Evolutionary conservation across 345 rosid genomes (phyloP).

Genomic region (Corchorus capsularis): DNA sequence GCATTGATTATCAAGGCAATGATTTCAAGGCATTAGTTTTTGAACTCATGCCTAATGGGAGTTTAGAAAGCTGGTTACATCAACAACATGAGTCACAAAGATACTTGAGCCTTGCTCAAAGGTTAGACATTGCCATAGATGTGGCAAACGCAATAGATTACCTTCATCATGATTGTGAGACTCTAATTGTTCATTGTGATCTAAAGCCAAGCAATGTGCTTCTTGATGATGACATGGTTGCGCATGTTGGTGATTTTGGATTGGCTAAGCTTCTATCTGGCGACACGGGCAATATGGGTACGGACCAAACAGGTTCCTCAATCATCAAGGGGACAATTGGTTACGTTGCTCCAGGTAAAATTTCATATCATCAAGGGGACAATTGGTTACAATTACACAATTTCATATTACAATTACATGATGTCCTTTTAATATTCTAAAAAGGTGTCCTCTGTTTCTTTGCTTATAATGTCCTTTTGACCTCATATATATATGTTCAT

Average conservation of each 20-base stretch:
- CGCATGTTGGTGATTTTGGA: conserved; percentile 7
- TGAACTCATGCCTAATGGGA: conserved; percentile 23
- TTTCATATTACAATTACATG: too few species aligned
- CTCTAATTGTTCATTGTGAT: conserved; percentile 27
- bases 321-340: too few species aligned
- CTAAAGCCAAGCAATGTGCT: conserved; percentile 22
- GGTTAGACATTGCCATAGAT: conserved; percentile 9
- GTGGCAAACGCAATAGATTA: conserved; percentile 24
- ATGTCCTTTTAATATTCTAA: too few species aligned
- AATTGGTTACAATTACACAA: too few species aligned
- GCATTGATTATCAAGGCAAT: conserved; percentile 24
- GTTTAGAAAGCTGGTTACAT: conserved; percentile 22
- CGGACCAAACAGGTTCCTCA: not conserved
- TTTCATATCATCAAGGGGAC: too few species aligned
- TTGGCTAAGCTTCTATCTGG: not conserved
- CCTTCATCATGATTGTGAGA: conserved; percentile 24
- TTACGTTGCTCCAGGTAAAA: conserved; percentile 19
- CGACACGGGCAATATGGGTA: too few species aligned
- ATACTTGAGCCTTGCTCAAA: not conserved
- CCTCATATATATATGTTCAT: too few species aligned
- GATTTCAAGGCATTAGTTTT: conserved; percentile 23
- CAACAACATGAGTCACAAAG: too few species aligned
- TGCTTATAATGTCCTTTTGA: too few species aligned
- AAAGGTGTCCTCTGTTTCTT: too few species aligned
- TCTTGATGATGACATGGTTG: conserved; percentile 11